Conservation (phyloP, 2,329 filamentous ascomycete species). For the Fusarium drepaniforme region DNA sequence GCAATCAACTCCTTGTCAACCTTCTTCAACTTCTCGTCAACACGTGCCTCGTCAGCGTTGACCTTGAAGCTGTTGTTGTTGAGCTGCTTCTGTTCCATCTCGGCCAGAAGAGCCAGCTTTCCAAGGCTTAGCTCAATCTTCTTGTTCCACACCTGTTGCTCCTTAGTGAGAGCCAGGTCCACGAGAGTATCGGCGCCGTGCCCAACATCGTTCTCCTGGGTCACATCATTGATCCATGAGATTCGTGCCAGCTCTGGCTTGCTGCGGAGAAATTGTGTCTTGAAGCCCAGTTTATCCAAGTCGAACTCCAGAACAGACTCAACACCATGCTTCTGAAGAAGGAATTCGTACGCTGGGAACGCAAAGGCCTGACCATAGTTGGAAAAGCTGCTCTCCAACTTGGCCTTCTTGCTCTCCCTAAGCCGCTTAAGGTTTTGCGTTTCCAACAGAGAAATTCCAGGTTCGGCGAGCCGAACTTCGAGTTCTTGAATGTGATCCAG, state of each 20-base stretch:
- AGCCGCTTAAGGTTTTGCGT: constrained; percentile 48
- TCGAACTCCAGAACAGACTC: constrained; percentile 78
- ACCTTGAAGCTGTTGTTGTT: constrained; percentile 54
- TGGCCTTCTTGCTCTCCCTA: constrained; percentile 57
- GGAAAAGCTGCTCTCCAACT: constrained; percentile 69
- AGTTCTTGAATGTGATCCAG: constrained; percentile 64
- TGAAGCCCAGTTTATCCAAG: constrained; percentile 74
- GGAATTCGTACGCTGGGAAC: constrained; percentile 82
- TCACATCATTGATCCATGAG: constrained; percentile 95
- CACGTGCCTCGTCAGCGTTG: constrained; percentile 50
- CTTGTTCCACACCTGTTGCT: constrained; percentile 90
- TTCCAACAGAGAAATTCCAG: constrained; percentile 46
- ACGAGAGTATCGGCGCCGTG: constrained; percentile 79
- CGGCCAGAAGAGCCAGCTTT: constrained; percentile 82
- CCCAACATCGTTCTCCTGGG: constrained; percentile 79
- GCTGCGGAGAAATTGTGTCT: constrained; percentile 83
- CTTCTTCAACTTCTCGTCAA: constrained; percentile 60
- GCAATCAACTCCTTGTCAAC: constrained; percentile 75
- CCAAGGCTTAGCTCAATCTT: constrained; percentile 92
- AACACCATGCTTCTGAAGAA: constrained; percentile 76
- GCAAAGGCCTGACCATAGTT: constrained; percentile 76
- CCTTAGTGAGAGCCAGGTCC: constrained; percentile 75
- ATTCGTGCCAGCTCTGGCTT: constrained; percentile 80
- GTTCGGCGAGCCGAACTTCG: constrained; percentile 44
- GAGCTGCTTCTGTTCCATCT: constrained; percentile 53